These are phyloP conservation scores for Gloeophyllum trabeum DNA, from an alignment of 768 basidiomycete species.

Conservation along the genomic window DNA sequence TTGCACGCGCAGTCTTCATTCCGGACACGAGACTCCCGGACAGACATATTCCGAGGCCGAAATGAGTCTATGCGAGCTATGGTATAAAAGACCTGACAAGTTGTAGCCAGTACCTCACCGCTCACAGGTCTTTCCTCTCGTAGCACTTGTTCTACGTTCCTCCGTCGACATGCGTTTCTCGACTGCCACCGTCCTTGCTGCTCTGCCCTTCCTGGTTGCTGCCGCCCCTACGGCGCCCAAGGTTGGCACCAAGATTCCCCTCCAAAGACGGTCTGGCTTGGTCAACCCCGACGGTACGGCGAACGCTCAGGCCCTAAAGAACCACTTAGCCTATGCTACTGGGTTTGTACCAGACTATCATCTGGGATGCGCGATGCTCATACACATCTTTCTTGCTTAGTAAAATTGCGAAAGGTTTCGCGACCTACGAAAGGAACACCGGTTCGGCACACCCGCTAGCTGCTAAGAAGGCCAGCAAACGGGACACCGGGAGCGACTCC, in stretches of 20 bases:
- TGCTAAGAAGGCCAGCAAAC: neutral
- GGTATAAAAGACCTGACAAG: no score
- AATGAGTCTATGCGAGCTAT: no score
- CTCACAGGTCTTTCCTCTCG: no score
- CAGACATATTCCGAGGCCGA: no score
- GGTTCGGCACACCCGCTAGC: slow-evolving; percentile 4
- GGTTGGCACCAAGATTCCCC: neutral
- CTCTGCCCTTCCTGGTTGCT: neutral
- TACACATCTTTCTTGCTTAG: slow-evolving; percentile 1
- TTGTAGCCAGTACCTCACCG: no score
- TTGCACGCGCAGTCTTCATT: no score
- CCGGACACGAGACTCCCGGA: no score
- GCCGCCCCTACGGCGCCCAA: neutral
- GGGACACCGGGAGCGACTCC: slow-evolving; percentile 4
- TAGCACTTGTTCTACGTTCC: no score
- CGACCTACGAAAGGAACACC: slow-evolving; percentile 6
- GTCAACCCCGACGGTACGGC: neutral
- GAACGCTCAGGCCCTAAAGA: neutral
- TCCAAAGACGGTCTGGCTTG: neutral
- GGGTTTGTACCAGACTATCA: neutral
- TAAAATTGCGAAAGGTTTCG: slow-evolving; percentile 6
- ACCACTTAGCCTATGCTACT: neutral
- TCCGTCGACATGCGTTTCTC: neutral
- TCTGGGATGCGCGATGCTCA: neutral
- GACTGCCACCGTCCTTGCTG: neutral